Conservation (phyloP, 2,329 filamentous ascomycete genomes). For the Akanthomyces uredinophilus region DNA sequence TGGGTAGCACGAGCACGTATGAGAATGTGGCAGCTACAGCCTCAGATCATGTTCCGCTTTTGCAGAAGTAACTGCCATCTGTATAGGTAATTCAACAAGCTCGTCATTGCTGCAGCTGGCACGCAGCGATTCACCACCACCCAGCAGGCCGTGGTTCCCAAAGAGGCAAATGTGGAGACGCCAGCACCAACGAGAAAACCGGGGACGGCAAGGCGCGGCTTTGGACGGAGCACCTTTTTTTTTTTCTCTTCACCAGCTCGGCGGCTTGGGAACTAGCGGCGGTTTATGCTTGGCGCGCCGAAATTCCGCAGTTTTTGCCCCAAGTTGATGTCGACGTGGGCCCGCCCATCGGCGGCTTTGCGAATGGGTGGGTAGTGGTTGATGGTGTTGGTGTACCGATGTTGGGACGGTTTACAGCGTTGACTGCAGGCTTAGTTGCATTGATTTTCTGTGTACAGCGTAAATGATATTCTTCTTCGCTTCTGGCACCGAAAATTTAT, state of each 20-base stretch:
- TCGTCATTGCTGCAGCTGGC: background rate
- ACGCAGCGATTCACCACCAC: background rate
- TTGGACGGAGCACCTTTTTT: background rate
- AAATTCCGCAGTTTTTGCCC: conserved; percentile 1
- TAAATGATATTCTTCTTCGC: background rate
- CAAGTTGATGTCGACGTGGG: background rate
- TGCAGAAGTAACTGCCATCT: background rate
- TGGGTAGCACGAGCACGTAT: background rate
- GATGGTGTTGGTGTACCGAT: background rate
- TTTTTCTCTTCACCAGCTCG: too few species aligned
- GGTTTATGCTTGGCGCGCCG: background rate
- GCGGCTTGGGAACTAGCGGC: background rate
- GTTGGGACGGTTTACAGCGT: background rate
- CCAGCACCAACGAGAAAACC: background rate
- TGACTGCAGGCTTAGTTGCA: too few species aligned
- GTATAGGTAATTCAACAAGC: background rate
- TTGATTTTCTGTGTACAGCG: too few species aligned
- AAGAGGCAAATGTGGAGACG: background rate
- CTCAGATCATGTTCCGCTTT: background rate
- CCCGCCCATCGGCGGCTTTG: conserved; percentile 5
- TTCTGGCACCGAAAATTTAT: too few species aligned
- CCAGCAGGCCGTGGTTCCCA: background rate
- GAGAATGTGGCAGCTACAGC: background rate
- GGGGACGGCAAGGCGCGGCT: conserved; percentile 10
- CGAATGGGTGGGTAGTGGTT: background rate